phyloP scores from a whole-genome alignment of 2,329 filamentous ascomycete species.

The Ceratocystis eucalypticola region DNA sequence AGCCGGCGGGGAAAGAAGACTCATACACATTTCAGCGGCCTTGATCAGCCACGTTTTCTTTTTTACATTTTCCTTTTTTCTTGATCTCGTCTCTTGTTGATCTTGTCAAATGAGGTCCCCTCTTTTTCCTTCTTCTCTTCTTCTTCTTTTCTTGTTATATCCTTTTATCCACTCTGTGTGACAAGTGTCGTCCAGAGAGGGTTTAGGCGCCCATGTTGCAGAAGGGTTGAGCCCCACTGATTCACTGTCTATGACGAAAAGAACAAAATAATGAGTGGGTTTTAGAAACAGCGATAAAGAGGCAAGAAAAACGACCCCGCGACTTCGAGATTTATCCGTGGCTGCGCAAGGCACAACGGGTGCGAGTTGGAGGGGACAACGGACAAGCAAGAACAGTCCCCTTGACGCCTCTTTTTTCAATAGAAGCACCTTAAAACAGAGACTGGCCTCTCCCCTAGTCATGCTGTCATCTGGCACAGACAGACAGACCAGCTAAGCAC shows the following conservation, averaged over 20 bases:
- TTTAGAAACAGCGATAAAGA: not conserved
- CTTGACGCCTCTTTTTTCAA: too few relatives aligned
- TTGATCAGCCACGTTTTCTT: not conserved
- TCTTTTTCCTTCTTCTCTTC: not conserved
- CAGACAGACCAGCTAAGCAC: too few relatives aligned
- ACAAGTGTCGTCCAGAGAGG: conserved; percentile 4
- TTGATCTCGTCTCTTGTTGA: not conserved
- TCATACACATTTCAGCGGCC: not conserved
- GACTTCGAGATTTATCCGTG: not conserved
- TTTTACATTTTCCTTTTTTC: not conserved
- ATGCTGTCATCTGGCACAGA: too few relatives aligned
- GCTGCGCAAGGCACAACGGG: too few relatives aligned
- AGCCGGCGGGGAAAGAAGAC: too few relatives aligned
- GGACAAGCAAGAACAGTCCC: not conserved
- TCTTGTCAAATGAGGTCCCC: not conserved
- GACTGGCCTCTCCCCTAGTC: too few relatives aligned
- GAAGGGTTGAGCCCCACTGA: conserved; percentile 3
- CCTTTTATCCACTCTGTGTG: conserved; percentile 4
- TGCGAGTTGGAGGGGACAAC: not conserved
- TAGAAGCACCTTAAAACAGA: too few relatives aligned
- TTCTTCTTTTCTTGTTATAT: not conserved
- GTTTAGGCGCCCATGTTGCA: conserved; percentile 3
- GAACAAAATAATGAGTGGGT: not conserved
- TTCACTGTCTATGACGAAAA: not conserved
- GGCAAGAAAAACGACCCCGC: not conserved